phyloP scores from a whole-genome alignment of 345 rosid species.

The Citrus australasica region DNA sequence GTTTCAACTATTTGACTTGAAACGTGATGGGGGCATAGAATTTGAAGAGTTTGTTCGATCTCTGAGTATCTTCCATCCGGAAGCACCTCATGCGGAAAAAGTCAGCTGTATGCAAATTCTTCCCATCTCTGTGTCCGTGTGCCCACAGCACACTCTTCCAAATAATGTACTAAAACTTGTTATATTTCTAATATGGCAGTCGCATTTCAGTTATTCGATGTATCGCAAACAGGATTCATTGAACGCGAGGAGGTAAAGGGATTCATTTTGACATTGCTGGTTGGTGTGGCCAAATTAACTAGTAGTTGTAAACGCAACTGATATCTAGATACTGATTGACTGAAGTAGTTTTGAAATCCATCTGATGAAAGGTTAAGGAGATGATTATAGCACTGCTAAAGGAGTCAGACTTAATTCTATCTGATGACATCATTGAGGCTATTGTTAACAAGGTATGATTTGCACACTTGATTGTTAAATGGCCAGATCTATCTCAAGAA shows the following conservation, averaged over 20 bases:
- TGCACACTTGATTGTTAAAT: not conserved
- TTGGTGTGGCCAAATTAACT: not conserved
- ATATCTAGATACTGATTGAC: too few relatives aligned
- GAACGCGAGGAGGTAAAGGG: constrained; percentile 44
- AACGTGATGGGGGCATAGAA: constrained; percentile 56
- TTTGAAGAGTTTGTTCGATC: constrained; percentile 72
- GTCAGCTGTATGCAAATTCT: constrained; percentile 43
- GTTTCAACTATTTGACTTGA: constrained; percentile 61
- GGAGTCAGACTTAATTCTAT: constrained; percentile 38
- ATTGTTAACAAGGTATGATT: constrained; percentile 36
- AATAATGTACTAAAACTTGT: not conserved
- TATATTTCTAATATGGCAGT: constrained; percentile 29
- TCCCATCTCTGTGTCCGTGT: not conserved
- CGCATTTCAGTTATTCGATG: constrained; percentile 51
- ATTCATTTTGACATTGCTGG: not conserved
- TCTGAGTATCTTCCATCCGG: constrained; percentile 64
- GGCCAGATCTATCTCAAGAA: not conserved
- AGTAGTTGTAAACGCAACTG: not conserved
- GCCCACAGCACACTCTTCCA: not conserved
- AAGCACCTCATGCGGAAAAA: constrained; percentile 53
- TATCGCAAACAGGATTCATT: constrained; percentile 62
- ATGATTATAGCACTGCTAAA: constrained; percentile 38
- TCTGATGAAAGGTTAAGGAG: constrained; percentile 33
- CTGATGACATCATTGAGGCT: constrained; percentile 34
- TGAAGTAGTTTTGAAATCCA: not conserved